Evolutionary conservation across 164 flowering plant genomes (phyloP).

Genomic region (Nymphaea thermarum): DNA sequence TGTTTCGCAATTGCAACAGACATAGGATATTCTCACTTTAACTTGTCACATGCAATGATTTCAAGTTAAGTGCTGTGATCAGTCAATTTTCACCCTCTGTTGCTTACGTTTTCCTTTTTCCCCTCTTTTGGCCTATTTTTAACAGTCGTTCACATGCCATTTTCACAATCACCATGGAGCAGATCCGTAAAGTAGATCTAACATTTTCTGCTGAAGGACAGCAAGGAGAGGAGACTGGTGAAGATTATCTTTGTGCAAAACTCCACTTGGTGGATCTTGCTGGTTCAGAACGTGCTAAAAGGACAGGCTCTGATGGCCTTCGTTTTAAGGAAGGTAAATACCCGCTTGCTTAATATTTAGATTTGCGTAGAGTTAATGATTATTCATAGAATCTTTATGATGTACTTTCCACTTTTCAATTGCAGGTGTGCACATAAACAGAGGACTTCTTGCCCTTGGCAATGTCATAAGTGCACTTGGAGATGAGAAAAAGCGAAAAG

Average conservation of each 20-base stretch:
- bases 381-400: neutral
- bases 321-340: slow-evolving; percentile 93
- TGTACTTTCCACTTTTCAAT: neutral
- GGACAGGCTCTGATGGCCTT: slow-evolving; percentile 98
- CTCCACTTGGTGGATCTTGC: slow-evolving; percentile 99
- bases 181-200: slow-evolving; percentile 55
- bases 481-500: slow-evolving; percentile 96
- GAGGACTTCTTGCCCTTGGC: slow-evolving; percentile 98
- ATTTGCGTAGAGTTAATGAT: neutral
- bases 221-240: slow-evolving; percentile 39
- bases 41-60: too few species aligned
- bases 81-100: neutral
- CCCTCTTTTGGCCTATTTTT: slow-evolving; percentile 9
- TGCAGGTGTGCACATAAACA: slow-evolving; percentile 94
- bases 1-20: too few species aligned
- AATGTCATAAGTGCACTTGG: slow-evolving; percentile 99
- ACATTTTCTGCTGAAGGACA: slow-evolving; percentile 22
- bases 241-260: slow-evolving; percentile 88
- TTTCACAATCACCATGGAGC: slow-evolving; percentile 96
- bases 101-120: neutral
- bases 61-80: too few species aligned
- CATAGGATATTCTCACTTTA: too few species aligned
- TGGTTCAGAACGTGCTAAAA: slow-evolving; percentile 96
- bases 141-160: slow-evolving; percentile 95
- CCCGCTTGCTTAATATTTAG: slow-evolving; percentile 1